Conservation (phyloP, 2,329 filamentous ascomycete species). For the Colletotrichum spinosum region DNA sequence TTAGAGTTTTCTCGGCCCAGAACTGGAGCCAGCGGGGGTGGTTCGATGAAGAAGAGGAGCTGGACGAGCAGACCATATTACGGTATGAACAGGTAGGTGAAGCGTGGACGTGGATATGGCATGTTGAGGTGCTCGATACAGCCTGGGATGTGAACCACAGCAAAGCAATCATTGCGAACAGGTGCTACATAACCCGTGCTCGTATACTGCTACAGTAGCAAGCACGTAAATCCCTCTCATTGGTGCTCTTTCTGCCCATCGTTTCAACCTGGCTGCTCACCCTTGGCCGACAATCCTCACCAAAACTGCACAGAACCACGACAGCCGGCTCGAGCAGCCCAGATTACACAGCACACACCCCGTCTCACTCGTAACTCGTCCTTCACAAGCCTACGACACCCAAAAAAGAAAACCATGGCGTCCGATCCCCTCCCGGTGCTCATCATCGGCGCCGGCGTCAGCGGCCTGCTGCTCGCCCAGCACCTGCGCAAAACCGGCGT, state of each 20-base stretch:
- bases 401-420: constrained; percentile 8
- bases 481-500: constrained; percentile 47
- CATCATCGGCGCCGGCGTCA: constrained; percentile 52
- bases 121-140: background rate
- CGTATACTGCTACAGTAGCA: too few relatives aligned
- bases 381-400: background rate
- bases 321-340: too few relatives aligned
- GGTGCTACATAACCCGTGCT: too few relatives aligned
- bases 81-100: background rate
- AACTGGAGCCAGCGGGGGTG: constrained; percentile 3
- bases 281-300: too few relatives aligned
- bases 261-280: too few relatives aligned
- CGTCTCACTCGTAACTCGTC: background rate
- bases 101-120: background rate
- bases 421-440: constrained; percentile 43
- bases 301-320: too few relatives aligned
- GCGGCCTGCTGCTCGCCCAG: constrained; percentile 52
- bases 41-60: constrained; percentile 7
- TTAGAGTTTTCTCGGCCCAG: constrained; percentile 28
- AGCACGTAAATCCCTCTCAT: constrained; percentile 10
- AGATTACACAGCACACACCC: background rate
- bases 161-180: too few relatives aligned
- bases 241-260: constrained; percentile 3
- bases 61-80: background rate
- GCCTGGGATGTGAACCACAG: too few relatives aligned